Conservation (phyloP, 345 rosid species). For the Kandelia obovata region DNA sequence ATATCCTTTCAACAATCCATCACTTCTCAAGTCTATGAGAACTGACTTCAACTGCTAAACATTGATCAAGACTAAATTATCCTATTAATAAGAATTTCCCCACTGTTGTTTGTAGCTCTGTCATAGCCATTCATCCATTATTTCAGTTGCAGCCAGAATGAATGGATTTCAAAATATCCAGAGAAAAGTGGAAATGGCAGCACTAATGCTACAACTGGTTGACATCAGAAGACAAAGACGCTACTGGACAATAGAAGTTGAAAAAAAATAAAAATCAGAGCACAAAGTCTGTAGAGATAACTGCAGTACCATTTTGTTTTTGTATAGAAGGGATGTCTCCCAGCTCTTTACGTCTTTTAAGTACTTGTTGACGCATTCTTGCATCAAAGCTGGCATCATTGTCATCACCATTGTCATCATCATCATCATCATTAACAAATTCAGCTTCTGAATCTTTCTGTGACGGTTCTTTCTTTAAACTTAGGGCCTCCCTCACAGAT, state of each 20-base stretch:
- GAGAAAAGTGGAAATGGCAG: not conserved
- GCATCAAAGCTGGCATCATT: slow-evolving; percentile 81
- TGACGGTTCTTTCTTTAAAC: slow-evolving; percentile 54
- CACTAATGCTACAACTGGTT: not conserved
- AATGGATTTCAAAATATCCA: not conserved
- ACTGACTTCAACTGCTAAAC: not conserved
- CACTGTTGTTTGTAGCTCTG: not conserved
- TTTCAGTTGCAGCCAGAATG: not conserved
- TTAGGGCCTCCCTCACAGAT: slow-evolving; percentile 74
- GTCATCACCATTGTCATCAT: slow-evolving; percentile 47
- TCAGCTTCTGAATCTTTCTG: slow-evolving; percentile 43
- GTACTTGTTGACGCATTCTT: slow-evolving; percentile 77
- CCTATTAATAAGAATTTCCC: not conserved
- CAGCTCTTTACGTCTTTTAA: slow-evolving; percentile 57
- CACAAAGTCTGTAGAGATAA: not conserved
- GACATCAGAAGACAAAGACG: not conserved
- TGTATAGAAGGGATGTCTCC: slow-evolving; percentile 51
- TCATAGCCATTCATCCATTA: not conserved
- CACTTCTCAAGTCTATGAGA: not conserved
- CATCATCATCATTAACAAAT: slow-evolving; percentile 33
- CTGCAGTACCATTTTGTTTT: slow-evolving; percentile 44
- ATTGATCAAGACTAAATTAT: not conserved
- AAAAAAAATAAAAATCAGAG: not conserved
- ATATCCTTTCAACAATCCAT: not conserved
- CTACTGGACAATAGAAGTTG: not conserved